Percentiles rank a stretch among this genome's conserved stretches.
These are phyloP conservation scores for Patellaria atrata DNA, from an alignment of 495 filamentous ascomycete species.

Conservation along the genomic window DNA sequence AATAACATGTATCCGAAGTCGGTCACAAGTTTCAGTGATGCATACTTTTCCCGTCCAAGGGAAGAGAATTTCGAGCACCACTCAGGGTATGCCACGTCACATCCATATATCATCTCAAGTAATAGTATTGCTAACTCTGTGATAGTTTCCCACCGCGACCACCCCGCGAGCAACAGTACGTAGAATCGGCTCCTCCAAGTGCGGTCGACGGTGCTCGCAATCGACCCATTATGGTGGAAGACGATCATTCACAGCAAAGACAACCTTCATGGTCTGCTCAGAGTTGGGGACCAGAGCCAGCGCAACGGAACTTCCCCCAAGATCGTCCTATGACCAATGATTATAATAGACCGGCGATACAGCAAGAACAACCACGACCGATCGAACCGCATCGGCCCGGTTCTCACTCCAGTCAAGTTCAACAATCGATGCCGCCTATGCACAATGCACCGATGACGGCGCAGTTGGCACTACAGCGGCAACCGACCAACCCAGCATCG, in stretches of 20 bases:
- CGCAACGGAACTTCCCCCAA: conserved; percentile 17
- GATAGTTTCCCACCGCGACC: conserved; percentile 9
- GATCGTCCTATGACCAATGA: no score
- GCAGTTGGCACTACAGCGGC: conserved; percentile 18
- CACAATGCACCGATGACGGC: conserved; percentile 12
- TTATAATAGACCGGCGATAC: neutral
- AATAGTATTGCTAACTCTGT: neutral
- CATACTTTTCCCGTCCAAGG: neutral
- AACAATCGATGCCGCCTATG: no score
- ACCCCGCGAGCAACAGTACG: conserved; percentile 14
- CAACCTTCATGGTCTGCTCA: conserved; percentile 8
- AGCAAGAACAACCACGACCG: conserved; percentile 8
- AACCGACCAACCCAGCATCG: conserved; percentile 7
- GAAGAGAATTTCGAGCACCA: no score
- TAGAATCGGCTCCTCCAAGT: conserved; percentile 3
- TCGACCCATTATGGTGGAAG: conserved; percentile 32
- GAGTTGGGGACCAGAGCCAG: conserved; percentile 11
- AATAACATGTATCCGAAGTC: conserved; percentile 16
- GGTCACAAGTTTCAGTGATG: neutral
- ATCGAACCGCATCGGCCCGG: conserved; percentile 6
- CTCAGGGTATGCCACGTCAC: no score
- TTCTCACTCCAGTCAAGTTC: conserved; percentile 8
- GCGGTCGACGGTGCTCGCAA: conserved; percentile 25
- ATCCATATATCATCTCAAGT: no score
- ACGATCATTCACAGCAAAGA: conserved; percentile 26